Evolutionary conservation across 441 rosid species (phyloP), one percentile per base, ranked within the genome.

Genomic region (Syzygium syzygioides): DNA sequence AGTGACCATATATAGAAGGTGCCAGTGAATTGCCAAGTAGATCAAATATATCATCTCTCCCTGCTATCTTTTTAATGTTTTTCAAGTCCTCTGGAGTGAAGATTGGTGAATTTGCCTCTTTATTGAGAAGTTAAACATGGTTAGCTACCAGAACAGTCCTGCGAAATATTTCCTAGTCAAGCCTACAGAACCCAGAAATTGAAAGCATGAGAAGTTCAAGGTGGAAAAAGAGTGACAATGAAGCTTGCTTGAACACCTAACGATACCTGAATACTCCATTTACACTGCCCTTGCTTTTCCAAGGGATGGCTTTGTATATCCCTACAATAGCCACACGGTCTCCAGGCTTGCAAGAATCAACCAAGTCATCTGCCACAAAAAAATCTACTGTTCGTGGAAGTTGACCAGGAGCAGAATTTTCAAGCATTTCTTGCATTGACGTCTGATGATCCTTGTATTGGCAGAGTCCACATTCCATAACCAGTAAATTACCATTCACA

Each of bases 321-420:
- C 99, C 99, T 7, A 96, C 97, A 88, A 97, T 92, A 80, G 99
- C 95, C 89, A 98, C 99, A 79, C 99, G 96, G 91, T 98, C 99
- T 91, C 99, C 99, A 86, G 99, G 99, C 92, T 98, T 98, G 91
- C 99, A 98, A 71, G 96, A 94, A 90, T 98, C 99, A 91, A 98
- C 99, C 90, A 98, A 90, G 91, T 98, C 99, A 90, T 98, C 99
- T 95, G 97, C 99, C 88, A 96, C 97, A 86, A 98, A 94, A 87
- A 95, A 92, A 94, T 98, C 99, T 83, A 97, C 98, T 3, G 98
- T 95, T 76, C 99, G 94, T 85, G 99, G 99, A 91, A 98, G 98
- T 94, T 98, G 99, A 91, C 99, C 99, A 89, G 99, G 99, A 92
- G 99, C 99, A 93, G 99, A 94, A 89, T 97, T 98, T 91, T 98